Percentiles rank a stretch among this genome's conserved stretches.
Evolutionary conservation across 208 protist genomes (phyloP).

Genomic region (Leishmania lainsoni): DNA sequence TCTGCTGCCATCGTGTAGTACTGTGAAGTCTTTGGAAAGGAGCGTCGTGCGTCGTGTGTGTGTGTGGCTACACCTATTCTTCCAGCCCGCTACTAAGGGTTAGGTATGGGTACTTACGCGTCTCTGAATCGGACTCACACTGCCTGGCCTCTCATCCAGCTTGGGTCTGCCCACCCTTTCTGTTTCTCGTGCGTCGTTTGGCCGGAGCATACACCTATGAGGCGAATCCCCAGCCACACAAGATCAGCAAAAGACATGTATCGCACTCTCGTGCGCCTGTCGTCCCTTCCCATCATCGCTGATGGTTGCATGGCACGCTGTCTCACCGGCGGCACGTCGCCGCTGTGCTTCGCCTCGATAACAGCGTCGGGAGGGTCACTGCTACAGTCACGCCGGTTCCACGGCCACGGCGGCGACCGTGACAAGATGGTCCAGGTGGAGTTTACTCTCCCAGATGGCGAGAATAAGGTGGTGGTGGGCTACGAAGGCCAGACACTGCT

Average conservation of each 20-base stretch:
- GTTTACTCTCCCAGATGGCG: slow-evolving; percentile 65
- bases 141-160: neutral
- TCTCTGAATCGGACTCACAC: neutral
- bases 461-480: slow-evolving; percentile 50
- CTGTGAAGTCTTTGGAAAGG: neutral
- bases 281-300: neutral
- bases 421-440: slow-evolving; percentile 60
- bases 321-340: neutral
- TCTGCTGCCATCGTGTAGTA: neutral
- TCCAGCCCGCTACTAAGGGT: neutral
- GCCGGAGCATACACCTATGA: neutral
- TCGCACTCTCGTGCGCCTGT: neutral
- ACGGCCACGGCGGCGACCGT: slow-evolving; percentile 63
- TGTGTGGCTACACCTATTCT: neutral
- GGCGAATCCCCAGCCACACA: neutral
- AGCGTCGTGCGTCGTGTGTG: neutral
- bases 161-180: neutral
- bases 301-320: neutral
- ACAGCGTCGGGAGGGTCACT: slow-evolving; percentile 6
- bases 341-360: neutral
- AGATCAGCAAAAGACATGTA: slow-evolving; percentile 3
- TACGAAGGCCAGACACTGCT: slow-evolving; percentile 95
- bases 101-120: neutral
- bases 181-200: neutral
- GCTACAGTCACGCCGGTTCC: slow-evolving; percentile 37